Evolutionary conservation across 805 yeast genomes (phyloP).

Genomic region (Spathaspora hagerdaliae): DNA sequence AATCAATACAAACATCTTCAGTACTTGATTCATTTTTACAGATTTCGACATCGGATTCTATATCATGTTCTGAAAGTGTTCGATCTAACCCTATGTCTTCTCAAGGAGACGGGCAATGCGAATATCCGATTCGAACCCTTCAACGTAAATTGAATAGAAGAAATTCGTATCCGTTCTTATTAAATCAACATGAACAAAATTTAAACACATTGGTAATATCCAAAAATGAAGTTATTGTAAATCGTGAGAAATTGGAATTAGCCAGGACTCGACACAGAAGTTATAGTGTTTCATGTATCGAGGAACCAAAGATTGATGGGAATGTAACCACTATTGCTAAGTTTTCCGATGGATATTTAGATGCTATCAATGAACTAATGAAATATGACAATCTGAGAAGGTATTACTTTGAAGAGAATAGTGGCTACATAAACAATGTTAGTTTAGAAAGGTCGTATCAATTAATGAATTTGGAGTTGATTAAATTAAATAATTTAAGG

Average conservation of each 20-base stretch:
- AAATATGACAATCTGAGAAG: slow-evolving; percentile 17
- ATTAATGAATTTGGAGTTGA: slow-evolving; percentile 27
- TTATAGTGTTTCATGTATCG: slow-evolving; percentile 22
- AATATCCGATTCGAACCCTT: slow-evolving; percentile 5
- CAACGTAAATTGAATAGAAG: slow-evolving; percentile 19
- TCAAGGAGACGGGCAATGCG: neutral
- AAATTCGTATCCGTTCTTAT: slow-evolving; percentile 28
- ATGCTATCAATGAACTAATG: slow-evolving; percentile 13
- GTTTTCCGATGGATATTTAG: slow-evolving; percentile 15
- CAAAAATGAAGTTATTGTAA: slow-evolving; percentile 1
- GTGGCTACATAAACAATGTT: slow-evolving; percentile 7
- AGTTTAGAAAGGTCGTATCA: slow-evolving; percentile 17
- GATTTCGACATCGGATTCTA: slow-evolving; percentile 9
- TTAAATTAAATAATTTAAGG: slow-evolving; percentile 22
- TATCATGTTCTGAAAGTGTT: slow-evolving; percentile 1
- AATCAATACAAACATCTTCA: slow-evolving; percentile 6
- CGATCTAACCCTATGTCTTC: slow-evolving; percentile 1
- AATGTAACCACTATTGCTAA: slow-evolving; percentile 12
- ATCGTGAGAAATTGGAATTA: neutral
- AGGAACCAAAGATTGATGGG: slow-evolving; percentile 8
- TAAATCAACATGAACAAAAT: slow-evolving; percentile 8
- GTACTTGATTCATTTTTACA: slow-evolving; percentile 17
- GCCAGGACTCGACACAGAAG: slow-evolving; percentile 10
- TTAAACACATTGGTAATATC: slow-evolving; percentile 13
- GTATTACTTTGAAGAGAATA: slow-evolving; percentile 6